Conservation (phyloP, 2,329 filamentous ascomycete genomes). For the Calonectria crousiana region DNA sequence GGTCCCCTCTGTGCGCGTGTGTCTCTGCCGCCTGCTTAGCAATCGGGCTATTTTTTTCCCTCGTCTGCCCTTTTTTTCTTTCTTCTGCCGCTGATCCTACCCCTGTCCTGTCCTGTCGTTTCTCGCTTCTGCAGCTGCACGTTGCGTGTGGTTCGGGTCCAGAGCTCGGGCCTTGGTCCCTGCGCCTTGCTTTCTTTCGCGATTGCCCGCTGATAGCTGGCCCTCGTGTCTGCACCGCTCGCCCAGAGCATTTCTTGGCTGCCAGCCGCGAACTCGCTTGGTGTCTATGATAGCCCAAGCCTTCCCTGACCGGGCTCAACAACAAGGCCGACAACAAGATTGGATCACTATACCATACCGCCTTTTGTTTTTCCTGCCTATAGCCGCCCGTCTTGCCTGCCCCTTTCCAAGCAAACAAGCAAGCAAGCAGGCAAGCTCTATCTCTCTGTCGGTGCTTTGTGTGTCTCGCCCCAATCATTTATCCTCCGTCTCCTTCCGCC, state of each 20-base stretch:
- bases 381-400: neutral
- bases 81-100: neutral
- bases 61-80: neutral
- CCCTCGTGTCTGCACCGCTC: conserved; percentile 23
- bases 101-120: conserved; percentile 2
- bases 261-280: neutral
- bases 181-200: neutral
- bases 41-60: neutral
- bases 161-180: conserved; percentile 12
- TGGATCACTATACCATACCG: conserved; percentile 1
- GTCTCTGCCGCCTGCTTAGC: neutral
- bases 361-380: neutral
- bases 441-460: neutral
- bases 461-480: neutral
- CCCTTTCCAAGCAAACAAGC: too few relatives aligned
- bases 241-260: conserved; percentile 13
- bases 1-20: neutral
- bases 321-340: neutral
- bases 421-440: neutral
- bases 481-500: conserved; percentile 16
- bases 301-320: neutral
- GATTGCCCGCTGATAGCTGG: conserved; percentile 9
- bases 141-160: conserved; percentile 1
- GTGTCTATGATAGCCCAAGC: conserved; percentile 6
- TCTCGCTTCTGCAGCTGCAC: conserved; percentile 10